A percentile compares a stretch with the other conserved stretches of the same genome.
Evolutionary conservation across 2,329 filamentous ascomycete species (phyloP).

Genomic region (Ceratocystis smalleyi): DNA sequence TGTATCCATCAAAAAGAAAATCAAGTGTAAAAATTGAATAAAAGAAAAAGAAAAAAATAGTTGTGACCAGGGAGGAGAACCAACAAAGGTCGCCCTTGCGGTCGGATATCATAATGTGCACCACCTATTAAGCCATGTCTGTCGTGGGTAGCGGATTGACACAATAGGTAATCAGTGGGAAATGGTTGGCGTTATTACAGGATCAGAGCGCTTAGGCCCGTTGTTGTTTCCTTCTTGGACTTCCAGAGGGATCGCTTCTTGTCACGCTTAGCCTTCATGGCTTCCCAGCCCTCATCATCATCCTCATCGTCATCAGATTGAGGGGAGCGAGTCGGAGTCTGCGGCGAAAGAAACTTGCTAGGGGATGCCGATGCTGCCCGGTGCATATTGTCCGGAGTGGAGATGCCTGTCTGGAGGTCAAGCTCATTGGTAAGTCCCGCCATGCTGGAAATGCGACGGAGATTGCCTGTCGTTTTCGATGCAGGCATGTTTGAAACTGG

Average conservation of each 20-base stretch:
- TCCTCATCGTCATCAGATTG: slow-evolving; percentile 39
- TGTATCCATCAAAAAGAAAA: slow-evolving; percentile 4
- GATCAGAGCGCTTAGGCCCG: slow-evolving; percentile 35
- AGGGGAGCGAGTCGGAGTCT: slow-evolving; percentile 25
- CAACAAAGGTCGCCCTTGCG: not conserved
- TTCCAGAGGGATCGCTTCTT: slow-evolving; percentile 53
- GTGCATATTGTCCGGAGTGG: slow-evolving; percentile 29
- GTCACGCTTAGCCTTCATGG: slow-evolving; percentile 53
- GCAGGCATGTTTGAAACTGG: slow-evolving; percentile 57
- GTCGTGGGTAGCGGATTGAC: not conserved
- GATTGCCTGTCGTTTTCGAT: slow-evolving; percentile 20
- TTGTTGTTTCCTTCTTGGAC: slow-evolving; percentile 40
- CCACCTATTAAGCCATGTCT: not conserved
- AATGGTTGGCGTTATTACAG: slow-evolving; percentile 17
- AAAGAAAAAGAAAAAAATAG: not conserved
- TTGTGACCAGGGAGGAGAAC: not conserved
- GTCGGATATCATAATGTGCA: slow-evolving; percentile 9
- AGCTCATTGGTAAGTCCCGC: slow-evolving; percentile 19
- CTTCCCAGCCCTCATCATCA: slow-evolving; percentile 53
- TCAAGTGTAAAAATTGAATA: not conserved
- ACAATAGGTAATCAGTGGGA: not conserved
- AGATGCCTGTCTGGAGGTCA: slow-evolving; percentile 1
- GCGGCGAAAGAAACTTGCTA: slow-evolving; percentile 20
- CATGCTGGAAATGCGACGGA: slow-evolving; percentile 10
- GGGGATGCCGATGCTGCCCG: slow-evolving; percentile 21